Base-by-base conservation (phyloP, 352 stramenopile genomes). In the Globisporangium abappressorium region DNA sequence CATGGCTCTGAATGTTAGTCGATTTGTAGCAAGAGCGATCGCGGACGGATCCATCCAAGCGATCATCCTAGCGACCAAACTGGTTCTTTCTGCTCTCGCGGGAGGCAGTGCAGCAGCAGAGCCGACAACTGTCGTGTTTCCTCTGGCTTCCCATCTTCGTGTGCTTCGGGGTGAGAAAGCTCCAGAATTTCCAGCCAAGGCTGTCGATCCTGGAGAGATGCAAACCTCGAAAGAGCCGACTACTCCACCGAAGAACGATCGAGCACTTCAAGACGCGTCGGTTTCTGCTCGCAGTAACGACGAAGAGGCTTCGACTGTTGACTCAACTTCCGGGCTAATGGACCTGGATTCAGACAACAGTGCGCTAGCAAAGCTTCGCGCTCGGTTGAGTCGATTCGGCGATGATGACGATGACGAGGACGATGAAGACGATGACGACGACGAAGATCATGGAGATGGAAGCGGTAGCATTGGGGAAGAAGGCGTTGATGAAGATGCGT, bases 401-500 rank as follows among this genome's bases (percentile, higher is more conserved):
- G 82, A 82, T 61, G 68, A 62, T 34, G 69, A 73, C 41, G 76
- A 73, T 5, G 70, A 77, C n/a, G 72, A 76, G 3, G 72, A 89
- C 33, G 83, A 91, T 59, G 76, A 77, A 24, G 82, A 81, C 6
- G 80, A 90, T 15, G 84, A 91, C 18, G 76, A 87, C 5, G 82
- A 90, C 0, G 77, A 87, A 46, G 71, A 82, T 54, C 70, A 81
- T 28, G 75, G 73, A 49, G 75, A 87, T 66, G 82, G 78, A 41
- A 75, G 73, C 22, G 75, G 75, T 7, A 87, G 74, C 43, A 73
- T 79, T 55, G 77, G 78, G 20, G 81, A 81, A 64, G 85, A 92
- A 81, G 85, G 82, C 5, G 84, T 93, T 28, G 88, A 96, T 69
- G 89, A 96, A 80, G 89, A 96, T 62, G 89, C 84, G 14, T 68